These are phyloP conservation scores for Bauhinia variegata DNA, from an alignment of 306 rosid species.

Conservation along the genomic window DNA sequence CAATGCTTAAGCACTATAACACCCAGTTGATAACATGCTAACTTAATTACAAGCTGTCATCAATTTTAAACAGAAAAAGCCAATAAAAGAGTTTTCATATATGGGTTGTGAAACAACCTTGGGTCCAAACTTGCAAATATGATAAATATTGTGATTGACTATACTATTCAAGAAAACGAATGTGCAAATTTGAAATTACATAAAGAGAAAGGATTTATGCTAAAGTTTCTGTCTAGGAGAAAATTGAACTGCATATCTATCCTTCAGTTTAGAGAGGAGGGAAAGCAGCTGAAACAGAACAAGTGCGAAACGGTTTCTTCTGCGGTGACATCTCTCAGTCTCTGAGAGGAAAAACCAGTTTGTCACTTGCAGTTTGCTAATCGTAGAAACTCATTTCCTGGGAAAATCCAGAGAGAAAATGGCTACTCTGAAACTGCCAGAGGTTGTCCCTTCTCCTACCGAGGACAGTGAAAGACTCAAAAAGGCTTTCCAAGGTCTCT, in stretches of 20 bases:
- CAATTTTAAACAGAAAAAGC: too few species aligned
- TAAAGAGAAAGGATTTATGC: background rate
- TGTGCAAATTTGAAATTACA: too few species aligned
- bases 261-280: conserved; percentile 22
- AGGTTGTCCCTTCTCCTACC: conserved; percentile 68
- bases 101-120: too few species aligned
- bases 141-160: too few species aligned
- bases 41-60: too few species aligned
- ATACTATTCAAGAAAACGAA: conserved; percentile 14
- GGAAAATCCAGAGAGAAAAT: conserved; percentile 28
- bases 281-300: conserved; percentile 36
- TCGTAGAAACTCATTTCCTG: conserved; percentile 26
- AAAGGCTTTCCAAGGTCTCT: conserved; percentile 74
- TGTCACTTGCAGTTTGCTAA: conserved; percentile 2
- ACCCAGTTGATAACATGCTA: too few species aligned
- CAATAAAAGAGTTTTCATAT: conserved; percentile 29
- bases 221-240: background rate
- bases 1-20: too few species aligned
- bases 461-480: conserved; percentile 68
- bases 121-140: conserved; percentile 6
- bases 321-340: background rate
- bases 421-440: conserved; percentile 76
- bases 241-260: background rate
- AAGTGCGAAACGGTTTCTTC: conserved; percentile 14
- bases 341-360: background rate